Evolutionary conservation across 2,329 filamentous ascomycete genomes (phyloP), one percentile per base, ranked within the genome.

Genomic region (Fusarium robinianum): DNA sequence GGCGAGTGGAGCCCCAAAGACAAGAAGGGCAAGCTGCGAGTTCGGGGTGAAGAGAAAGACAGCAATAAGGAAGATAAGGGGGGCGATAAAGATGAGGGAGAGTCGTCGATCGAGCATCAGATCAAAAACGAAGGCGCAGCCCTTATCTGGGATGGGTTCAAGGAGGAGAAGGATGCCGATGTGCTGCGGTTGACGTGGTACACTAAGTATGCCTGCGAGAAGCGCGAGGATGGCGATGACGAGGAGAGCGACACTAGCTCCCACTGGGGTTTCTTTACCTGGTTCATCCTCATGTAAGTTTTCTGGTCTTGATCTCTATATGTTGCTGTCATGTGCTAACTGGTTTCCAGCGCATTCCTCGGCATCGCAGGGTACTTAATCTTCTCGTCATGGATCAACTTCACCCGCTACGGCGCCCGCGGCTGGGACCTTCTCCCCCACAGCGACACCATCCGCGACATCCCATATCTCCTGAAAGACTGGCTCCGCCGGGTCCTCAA

Each of bases 351-450:
- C 58, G 72, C 86, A 47, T 99, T 99, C 79, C 78, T 97, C 51
- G 81, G 81, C 31, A 86, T 84, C 26, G 90, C 94, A 2, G 75
- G 91, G 16, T 99, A 97, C 72, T 84, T 99, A 55, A 96, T 97
- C 67, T 97, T 97, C 64, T 91, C 92, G 54, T 95, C 91, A 14
- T 99, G 94, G 94, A 84, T 97, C 67, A 97, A 97, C 76, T 97
- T 97, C 78, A 96, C 90, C 74, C 88, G 91, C 51, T 96, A 96
- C 69, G 92, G 92, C 33, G 91, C 92, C 38, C 81, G 92, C 30
- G 94, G 94, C 44, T 97, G 91, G 91, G 94, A 97, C 63, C 78
- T 96, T 12, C 76, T 97, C 12, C 94, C 94, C 10, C 92, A 97
- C 66, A 88, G 88, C 55, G 94, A 99, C 68, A 87, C 88, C 1